These are phyloP conservation scores for Podila minutissima DNA, from an alignment of 192 early-diverging fungal species.

Conservation along the genomic window DNA sequence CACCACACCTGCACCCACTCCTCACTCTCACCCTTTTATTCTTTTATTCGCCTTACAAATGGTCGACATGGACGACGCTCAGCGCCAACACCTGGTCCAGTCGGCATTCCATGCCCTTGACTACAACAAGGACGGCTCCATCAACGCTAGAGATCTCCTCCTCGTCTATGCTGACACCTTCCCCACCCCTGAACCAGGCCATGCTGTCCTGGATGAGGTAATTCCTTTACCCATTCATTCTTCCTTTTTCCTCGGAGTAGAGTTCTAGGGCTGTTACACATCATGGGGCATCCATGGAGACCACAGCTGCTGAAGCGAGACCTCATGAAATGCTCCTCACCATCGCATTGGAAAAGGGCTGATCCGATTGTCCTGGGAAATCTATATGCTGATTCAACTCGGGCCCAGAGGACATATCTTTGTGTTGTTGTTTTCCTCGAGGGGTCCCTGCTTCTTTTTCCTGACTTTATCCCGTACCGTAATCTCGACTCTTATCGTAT, in stretches of 20 bases:
- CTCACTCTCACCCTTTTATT: background rate
- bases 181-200: constrained; percentile 43
- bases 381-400: too few relatives aligned
- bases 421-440: too few relatives aligned
- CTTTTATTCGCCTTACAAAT: constrained; percentile 3
- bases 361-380: too few relatives aligned
- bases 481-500: too few relatives aligned
- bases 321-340: too few relatives aligned
- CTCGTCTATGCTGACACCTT: constrained; percentile 49
- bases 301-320: too few relatives aligned
- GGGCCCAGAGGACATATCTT: too few relatives aligned
- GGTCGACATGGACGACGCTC: constrained; percentile 37
- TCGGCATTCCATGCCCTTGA: constrained; percentile 58
- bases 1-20: background rate
- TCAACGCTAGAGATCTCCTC: constrained; percentile 57
- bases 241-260: background rate
- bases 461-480: too few relatives aligned
- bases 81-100: constrained; percentile 47
- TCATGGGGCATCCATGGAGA: too few relatives aligned
- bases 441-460: too few relatives aligned
- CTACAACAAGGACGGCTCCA: constrained; percentile 60
- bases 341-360: too few relatives aligned
- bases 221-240: background rate
- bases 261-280: too few relatives aligned
- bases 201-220: constrained; percentile 50